Conservation (phyloP, 2,329 filamentous ascomycete genomes). For the Nigrospora oryzae region DNA sequence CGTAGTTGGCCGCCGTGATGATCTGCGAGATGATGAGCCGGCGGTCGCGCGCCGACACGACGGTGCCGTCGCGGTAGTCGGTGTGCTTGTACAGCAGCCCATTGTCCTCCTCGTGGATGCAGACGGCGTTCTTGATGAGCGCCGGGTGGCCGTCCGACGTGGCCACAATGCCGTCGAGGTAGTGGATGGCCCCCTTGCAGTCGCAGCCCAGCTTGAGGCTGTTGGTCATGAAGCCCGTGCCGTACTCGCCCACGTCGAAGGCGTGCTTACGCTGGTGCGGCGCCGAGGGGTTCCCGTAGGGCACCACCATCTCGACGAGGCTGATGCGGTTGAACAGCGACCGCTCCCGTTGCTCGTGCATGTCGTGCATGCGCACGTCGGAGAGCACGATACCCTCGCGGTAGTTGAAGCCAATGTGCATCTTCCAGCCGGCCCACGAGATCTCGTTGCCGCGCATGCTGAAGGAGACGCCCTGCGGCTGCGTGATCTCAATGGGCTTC, state of each 20-base stretch:
- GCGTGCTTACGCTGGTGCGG: constrained; percentile 56
- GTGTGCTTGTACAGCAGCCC: constrained; percentile 71
- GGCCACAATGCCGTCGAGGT: constrained; percentile 41
- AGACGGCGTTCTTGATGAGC: constrained; percentile 70
- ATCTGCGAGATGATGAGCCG: constrained; percentile 6
- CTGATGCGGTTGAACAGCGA: constrained; percentile 67
- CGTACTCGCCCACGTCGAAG: constrained; percentile 55
- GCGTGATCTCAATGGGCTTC: constrained; percentile 53
- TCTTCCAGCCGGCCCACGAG: constrained; percentile 51
- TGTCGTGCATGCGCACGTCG: constrained; percentile 39
- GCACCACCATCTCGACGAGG: constrained; percentile 68
- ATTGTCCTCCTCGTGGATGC: constrained; percentile 68
- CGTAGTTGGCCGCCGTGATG: constrained; percentile 7
- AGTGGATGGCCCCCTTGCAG: constrained; percentile 61
- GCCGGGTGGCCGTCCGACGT: constrained; percentile 60
- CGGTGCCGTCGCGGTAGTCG: constrained; percentile 58
- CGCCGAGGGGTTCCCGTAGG: constrained; percentile 57
- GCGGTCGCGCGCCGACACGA: constrained; percentile 4
- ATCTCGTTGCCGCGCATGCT: constrained; percentile 30
- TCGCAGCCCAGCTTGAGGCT: constrained; percentile 52
- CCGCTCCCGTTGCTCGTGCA: constrained; percentile 58
- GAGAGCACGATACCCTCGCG: constrained; percentile 48
- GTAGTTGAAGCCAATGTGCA: constrained; percentile 38
- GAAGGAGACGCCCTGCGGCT: constrained; percentile 54
- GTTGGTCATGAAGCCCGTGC: constrained; percentile 58